Conservation (phyloP, 192 early-diverging fungal genomes). For the Obelidium mucronatum region DNA sequence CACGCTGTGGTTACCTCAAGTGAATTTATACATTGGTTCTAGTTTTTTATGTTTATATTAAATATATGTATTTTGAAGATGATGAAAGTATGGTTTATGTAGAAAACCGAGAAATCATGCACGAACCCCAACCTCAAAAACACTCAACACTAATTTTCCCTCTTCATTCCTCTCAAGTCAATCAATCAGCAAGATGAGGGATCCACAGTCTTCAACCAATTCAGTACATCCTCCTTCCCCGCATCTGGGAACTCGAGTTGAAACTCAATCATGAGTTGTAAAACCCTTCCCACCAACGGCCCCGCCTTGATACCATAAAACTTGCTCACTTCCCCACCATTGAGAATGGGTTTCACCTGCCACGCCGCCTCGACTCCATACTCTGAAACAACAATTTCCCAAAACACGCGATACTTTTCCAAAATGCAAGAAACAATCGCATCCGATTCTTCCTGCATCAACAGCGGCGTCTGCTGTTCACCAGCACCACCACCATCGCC, state of each 20-base stretch:
- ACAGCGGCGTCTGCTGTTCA: too few relatives aligned
- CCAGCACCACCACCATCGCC: neutral
- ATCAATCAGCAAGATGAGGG: neutral
- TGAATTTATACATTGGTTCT: slow-evolving; percentile 16
- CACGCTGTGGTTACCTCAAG: slow-evolving; percentile 52
- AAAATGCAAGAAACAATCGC: slow-evolving; percentile 20
- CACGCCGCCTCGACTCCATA: slow-evolving; percentile 2
- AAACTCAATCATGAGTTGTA: slow-evolving; percentile 81
- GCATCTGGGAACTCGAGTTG: slow-evolving; percentile 74
- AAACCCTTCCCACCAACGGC: slow-evolving; percentile 64
- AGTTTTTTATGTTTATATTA: neutral
- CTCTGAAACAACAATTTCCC: slow-evolving; percentile 4
- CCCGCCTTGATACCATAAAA: slow-evolving; percentile 79
- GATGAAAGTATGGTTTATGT: too few relatives aligned
- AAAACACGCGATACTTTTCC: slow-evolving; percentile 35
- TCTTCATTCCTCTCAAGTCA: neutral
- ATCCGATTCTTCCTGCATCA: neutral
- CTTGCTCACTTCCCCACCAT: slow-evolving; percentile 74
- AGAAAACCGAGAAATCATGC: too few relatives aligned
- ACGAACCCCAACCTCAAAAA: too few relatives aligned
- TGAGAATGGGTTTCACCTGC: slow-evolving; percentile 8
- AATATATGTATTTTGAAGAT: neutral
- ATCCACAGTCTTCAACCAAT: slow-evolving; percentile 16
- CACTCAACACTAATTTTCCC: too few relatives aligned
- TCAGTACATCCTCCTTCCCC: neutral